A percentile compares a stretch with the other conserved stretches of the same genome.
Evolutionary conservation across 768 basidiomycete species (phyloP).

Genomic region (Phaffia tasmanica): DNA sequence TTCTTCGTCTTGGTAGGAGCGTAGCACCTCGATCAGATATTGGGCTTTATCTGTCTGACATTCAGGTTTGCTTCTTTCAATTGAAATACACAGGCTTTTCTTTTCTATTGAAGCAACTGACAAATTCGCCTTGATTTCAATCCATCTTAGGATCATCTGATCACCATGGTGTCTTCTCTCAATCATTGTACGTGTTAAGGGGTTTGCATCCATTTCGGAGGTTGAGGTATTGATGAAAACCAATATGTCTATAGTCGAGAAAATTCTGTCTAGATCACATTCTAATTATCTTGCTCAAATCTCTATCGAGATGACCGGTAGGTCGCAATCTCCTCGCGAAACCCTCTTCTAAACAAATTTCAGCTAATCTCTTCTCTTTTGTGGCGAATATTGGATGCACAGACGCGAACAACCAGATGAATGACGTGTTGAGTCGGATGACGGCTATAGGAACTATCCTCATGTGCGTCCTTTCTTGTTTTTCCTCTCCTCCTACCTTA

Average conservation of each 20-base stretch:
- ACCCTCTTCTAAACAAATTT: background rate
- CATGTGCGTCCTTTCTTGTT: conserved; percentile 46
- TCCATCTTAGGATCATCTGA: conserved; percentile 66
- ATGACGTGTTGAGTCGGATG: conserved; percentile 71
- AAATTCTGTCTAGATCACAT: conserved; percentile 95
- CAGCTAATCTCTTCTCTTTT: background rate
- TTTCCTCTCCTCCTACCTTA: background rate
- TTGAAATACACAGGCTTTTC: background rate
- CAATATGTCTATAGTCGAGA: conserved; percentile 66
- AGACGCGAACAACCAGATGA: conserved; percentile 93
- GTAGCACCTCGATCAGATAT: conserved; percentile 97
- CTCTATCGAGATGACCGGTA: conserved; percentile 88
- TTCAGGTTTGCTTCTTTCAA: conserved; percentile 47
- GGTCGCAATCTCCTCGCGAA: no score
- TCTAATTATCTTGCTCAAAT: conserved; percentile 99
- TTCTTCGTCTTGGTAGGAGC: conserved; percentile 42
- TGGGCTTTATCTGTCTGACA: conserved; percentile 82
- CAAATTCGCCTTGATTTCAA: background rate
- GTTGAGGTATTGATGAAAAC: conserved; percentile 37
- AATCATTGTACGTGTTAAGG: background rate
- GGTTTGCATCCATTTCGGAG: background rate
- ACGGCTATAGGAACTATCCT: conserved; percentile 74
- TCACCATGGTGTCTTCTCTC: conserved; percentile 68
- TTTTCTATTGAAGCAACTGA: background rate
- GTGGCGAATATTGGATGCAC: conserved; percentile 59